These are phyloP conservation scores for Cryptococcus sp. DNA, from an alignment of 1,284 basidiomycete species.

Conservation along the genomic window DNA sequence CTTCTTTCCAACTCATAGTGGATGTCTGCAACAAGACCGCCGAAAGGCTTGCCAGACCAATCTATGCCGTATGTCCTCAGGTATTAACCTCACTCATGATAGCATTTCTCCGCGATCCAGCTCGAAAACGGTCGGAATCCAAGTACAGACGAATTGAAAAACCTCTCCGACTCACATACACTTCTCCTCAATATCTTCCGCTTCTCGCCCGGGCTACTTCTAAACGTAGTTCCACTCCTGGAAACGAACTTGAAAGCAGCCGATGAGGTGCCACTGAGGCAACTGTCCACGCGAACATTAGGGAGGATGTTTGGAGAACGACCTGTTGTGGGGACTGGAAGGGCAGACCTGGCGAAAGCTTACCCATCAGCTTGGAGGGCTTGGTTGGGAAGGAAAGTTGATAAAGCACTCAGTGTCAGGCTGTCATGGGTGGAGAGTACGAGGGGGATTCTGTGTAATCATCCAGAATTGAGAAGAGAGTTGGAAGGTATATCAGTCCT, in stretches of 20 bases:
- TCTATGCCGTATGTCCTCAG: slow-evolving; percentile 58
- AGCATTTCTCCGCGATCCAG: slow-evolving; percentile 84
- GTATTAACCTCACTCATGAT: slow-evolving; percentile 3
- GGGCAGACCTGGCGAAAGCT: slow-evolving; percentile 63
- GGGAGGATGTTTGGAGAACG: slow-evolving; percentile 84
- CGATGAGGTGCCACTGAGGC: slow-evolving; percentile 62
- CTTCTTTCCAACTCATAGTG: slow-evolving; percentile 78
- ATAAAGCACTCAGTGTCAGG: slow-evolving; percentile 68
- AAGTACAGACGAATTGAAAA: slow-evolving; percentile 55
- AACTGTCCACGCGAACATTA: slow-evolving; percentile 74
- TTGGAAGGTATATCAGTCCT: slow-evolving; percentile 59
- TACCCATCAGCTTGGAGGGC: slow-evolving; percentile 80
- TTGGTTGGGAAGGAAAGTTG: slow-evolving; percentile 77
- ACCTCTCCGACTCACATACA: slow-evolving; percentile 60
- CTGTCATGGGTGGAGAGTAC: slow-evolving; percentile 72
- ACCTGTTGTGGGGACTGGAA: slow-evolving; percentile 53
- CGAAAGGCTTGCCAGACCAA: slow-evolving; percentile 82
- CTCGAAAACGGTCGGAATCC: slow-evolving; percentile 53
- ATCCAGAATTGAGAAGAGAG: slow-evolving; percentile 63
- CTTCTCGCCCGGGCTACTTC: slow-evolving; percentile 72
- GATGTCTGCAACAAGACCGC: slow-evolving; percentile 78
- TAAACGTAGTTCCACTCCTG: slow-evolving; percentile 87
- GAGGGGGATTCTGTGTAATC: slow-evolving; percentile 59
- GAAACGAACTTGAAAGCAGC: slow-evolving; percentile 85
- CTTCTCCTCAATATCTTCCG: slow-evolving; percentile 80